Conservation (phyloP, 768 basidiomycete genomes). For the Clitopilus passeckerianus region DNA sequence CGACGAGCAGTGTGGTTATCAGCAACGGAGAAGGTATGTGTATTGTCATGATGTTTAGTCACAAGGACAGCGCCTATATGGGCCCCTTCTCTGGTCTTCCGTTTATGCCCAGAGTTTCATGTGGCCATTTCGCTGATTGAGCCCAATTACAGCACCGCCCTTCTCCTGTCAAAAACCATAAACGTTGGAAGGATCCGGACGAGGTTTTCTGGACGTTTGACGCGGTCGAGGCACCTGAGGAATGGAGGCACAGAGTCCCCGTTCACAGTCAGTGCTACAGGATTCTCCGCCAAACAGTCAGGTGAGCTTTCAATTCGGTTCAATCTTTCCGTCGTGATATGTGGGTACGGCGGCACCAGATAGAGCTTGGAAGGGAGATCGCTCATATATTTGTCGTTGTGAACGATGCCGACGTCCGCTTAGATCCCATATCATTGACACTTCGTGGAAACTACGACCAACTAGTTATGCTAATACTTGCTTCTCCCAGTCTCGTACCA, state of each 20-base stretch:
- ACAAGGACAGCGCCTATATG: not conserved
- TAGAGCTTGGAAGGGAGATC: not conserved
- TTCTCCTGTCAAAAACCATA: not conserved
- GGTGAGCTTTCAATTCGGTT: not conserved
- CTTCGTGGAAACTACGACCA: not conserved
- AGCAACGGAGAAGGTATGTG: not conserved
- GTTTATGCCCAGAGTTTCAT: not conserved
- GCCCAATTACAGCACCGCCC: not conserved
- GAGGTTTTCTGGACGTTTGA: not conserved
- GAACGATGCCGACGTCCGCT: not conserved
- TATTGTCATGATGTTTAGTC: not conserved
- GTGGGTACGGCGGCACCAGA: not conserved
- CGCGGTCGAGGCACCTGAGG: not conserved
- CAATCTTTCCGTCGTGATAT: not conserved
- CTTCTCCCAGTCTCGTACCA: conserved; percentile 20
- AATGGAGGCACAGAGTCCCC: not conserved
- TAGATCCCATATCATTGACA: not conserved
- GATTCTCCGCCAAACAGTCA: not conserved
- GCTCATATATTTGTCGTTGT: not conserved
- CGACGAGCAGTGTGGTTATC: not conserved
- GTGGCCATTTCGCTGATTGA: not conserved
- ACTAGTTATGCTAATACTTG: conserved; percentile 4
- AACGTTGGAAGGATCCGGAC: not conserved
- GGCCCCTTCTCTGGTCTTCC: not conserved
- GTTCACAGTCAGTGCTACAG: not conserved